Conservation (phyloP, 345 rosid genomes). For the Erodium maritimum region DNA sequence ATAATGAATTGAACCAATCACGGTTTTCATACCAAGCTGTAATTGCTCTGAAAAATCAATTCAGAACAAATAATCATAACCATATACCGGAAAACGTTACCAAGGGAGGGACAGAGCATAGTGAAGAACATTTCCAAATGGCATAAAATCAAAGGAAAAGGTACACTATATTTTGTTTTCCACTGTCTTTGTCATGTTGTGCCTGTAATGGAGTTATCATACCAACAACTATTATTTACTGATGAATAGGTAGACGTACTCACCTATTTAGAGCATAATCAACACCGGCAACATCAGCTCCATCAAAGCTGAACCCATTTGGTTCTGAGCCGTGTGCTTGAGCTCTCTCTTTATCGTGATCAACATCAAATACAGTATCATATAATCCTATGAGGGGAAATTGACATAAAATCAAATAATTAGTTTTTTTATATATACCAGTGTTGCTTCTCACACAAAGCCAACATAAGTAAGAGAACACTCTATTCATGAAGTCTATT, state of each 20-base stretch:
- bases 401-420: conserved; percentile 9
- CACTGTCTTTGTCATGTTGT: neutral
- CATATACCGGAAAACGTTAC: too few relatives aligned
- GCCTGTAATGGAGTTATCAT: too few relatives aligned
- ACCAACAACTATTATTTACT: neutral
- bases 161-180: too few relatives aligned
- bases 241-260: conserved; percentile 4
- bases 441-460: too few relatives aligned
- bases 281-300: conserved; percentile 70
- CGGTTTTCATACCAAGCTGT: conserved; percentile 60
- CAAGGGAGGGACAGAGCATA: neutral
- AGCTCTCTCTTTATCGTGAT: conserved; percentile 77
- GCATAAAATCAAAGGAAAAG: neutral
- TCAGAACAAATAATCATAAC: neutral
- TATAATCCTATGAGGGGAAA: conserved; percentile 47
- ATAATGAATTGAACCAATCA: conserved; percentile 62
- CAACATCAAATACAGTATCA: conserved; percentile 90
- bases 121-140: neutral
- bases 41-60: conserved; percentile 47
- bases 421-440: neutral
- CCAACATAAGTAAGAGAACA: neutral
- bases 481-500: neutral
- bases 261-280: conserved; percentile 86
- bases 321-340: conserved; percentile 70
- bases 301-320: conserved; percentile 85